Evolutionary conservation across 2,329 filamentous ascomycete genomes (phyloP).

Genomic region (Nemania diffusa): DNA sequence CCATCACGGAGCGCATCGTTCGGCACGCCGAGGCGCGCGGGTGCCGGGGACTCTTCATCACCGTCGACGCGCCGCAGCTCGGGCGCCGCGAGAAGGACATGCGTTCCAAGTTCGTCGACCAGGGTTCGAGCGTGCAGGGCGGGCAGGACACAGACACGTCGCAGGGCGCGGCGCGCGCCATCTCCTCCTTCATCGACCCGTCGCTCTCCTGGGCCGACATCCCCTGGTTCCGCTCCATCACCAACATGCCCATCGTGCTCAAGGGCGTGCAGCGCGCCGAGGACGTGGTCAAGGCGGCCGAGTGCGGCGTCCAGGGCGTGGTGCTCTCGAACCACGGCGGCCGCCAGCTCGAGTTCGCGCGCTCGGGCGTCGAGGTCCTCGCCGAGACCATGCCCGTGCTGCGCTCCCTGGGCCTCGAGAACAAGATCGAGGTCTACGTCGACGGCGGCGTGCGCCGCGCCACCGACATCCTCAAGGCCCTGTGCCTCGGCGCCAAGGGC

Average conservation of each 20-base stretch:
- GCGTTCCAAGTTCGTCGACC: conserved; percentile 89
- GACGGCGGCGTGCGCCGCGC: conserved; percentile 91
- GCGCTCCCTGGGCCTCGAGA: conserved; percentile 75
- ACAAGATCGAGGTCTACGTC: conserved; percentile 86
- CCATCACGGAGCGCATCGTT: conserved; percentile 89
- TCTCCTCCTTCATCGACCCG: conserved; percentile 97
- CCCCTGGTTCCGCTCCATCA: conserved; percentile 90
- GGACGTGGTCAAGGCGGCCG: conserved; percentile 88
- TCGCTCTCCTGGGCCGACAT: conserved; percentile 93
- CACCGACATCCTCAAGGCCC: conserved; percentile 94
- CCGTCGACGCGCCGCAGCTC: conserved; percentile 95
- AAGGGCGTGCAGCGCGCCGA: conserved; percentile 98
- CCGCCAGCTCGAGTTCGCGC: conserved; percentile 90
- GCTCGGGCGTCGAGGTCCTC: conserved; percentile 88
- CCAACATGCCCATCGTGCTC: conserved; percentile 92
- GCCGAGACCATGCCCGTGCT: conserved; percentile 93
- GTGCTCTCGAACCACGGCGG: conserved; percentile 97
- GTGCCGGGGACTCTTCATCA: conserved; percentile 97
- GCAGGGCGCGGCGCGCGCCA: conserved; percentile 93
- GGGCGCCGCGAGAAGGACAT: conserved; percentile 97
- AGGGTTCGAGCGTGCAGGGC: conserved; percentile 82
- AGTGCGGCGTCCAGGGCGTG: conserved; percentile 84
- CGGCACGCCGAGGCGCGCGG: conserved; percentile 90
- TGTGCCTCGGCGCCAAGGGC: conserved; percentile 90
- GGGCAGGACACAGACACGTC: conserved; percentile 82